Conservation (phyloP, 2,329 filamentous ascomycete genomes). For the Neonectria neomacrospora region DNA sequence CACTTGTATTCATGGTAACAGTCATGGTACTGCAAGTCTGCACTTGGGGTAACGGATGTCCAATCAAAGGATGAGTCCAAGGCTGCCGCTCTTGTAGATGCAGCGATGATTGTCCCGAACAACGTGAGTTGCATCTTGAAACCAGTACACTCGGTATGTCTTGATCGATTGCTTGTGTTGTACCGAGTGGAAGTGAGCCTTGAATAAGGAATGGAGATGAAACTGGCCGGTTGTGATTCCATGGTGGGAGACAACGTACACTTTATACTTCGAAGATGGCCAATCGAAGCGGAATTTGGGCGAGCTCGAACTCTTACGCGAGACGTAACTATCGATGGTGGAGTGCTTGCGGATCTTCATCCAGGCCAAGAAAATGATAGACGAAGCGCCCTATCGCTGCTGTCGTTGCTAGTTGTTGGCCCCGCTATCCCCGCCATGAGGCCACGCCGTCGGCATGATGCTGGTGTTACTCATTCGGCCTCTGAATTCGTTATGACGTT, state of each 20-base stretch:
- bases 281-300: neutral
- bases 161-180: too few relatives aligned
- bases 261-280: neutral
- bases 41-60: constrained; percentile 48
- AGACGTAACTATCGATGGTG: too few relatives aligned
- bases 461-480: too few relatives aligned
- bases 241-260: neutral
- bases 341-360: too few relatives aligned
- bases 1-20: constrained; percentile 55
- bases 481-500: too few relatives aligned
- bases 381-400: too few relatives aligned
- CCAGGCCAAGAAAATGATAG: too few relatives aligned
- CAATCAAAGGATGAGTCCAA: constrained; percentile 49
- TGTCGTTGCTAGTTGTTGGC: too few relatives aligned
- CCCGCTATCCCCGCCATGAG: too few relatives aligned
- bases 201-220: neutral
- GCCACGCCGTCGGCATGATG: too few relatives aligned
- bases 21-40: constrained; percentile 51
- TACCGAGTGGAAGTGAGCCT: neutral
- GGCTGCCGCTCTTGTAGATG: neutral
- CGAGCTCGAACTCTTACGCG: neutral
- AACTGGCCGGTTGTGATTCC: neutral
- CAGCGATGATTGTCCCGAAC: neutral
- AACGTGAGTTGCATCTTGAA: neutral
- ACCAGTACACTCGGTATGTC: neutral